Evolutionary conservation across 495 filamentous ascomycete genomes (phyloP), one percentile per base, ranked within the genome.

Genomic region (Evansstolkia leycettana): DNA sequence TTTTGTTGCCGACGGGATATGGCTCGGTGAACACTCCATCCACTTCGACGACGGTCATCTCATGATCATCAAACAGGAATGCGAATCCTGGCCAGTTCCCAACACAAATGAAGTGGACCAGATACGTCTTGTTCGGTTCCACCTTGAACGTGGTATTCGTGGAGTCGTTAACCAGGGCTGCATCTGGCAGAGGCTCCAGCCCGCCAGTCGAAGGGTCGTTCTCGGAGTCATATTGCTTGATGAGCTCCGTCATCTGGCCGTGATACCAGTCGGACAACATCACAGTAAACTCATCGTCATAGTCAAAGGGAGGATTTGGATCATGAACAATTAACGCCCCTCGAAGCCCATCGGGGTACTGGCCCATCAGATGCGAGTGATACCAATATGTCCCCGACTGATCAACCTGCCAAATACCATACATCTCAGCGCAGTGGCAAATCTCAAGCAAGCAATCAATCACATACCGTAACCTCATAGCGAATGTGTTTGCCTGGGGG

Each of bases 341-440:
- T 34, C 80, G 70, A 20, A 86, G 64, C 9, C 84, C 84, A 55
- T 92, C 84, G 1, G 83, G 80, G 42, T 88, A 89, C 47, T 89
- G 84, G 1, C 69, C 79, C 42, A 61, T 62, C 14, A 65, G 58
- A 49, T 89, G 83, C 2, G 80, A 82, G 51, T 89, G 83, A 48
- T 88, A 89, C 84, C 84, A 89, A 62, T 84, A 89, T 3, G 82
- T 83, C 27, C 83, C 83, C 1, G 78, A 70, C 60, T 86, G 80
- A 35, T 82, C 58, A 13, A 80, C 54, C 81, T 61, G 26, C 28
- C 34, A 14, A n/a, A n/a, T n/a, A n/a, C n/a, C n/a, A n/a, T n/a
- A n/a, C n/a, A n/a, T n/a, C n/a, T n/a, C n/a, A n/a, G n/a, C n/a
- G n/a, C n/a, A n/a, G n/a, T n/a, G n/a, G n/a, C n/a, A n/a, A n/a